Conservation (phyloP, 2,329 filamentous ascomycete species). For the Paecilomyces dactylethromorphus region DNA sequence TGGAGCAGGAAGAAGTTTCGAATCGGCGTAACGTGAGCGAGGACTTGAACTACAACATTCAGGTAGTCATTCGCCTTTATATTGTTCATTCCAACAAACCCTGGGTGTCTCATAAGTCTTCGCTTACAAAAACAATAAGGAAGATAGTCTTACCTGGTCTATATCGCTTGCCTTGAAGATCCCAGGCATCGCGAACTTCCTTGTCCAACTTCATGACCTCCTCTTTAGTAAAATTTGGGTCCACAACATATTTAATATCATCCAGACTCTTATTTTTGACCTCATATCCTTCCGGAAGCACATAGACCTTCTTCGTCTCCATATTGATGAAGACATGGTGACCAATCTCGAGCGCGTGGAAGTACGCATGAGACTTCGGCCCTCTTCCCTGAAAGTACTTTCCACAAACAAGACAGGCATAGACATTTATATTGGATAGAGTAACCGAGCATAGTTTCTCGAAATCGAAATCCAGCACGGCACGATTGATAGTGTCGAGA, state of each 20-base stretch:
- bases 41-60: conserved; percentile 86
- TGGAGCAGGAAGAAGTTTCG: conserved; percentile 90
- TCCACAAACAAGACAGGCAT: conserved; percentile 95
- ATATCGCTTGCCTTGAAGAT: conserved; percentile 77
- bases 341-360: conserved; percentile 87
- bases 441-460: conserved; percentile 97
- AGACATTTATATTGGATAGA: conserved; percentile 96
- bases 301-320: conserved; percentile 48
- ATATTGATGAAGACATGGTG: conserved; percentile 99
- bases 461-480: conserved; percentile 94
- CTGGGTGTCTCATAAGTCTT: conserved; percentile 16
- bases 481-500: conserved; percentile 91
- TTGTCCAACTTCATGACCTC: conserved; percentile 78
- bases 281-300: conserved; percentile 89
- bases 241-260: conserved; percentile 96
- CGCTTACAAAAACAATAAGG: neutral
- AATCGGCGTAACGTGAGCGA: conserved; percentile 82
- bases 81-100: conserved; percentile 98
- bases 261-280: conserved; percentile 90
- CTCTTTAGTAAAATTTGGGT: conserved; percentile 73
- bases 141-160: conserved; percentile 53
- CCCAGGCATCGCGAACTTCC: conserved; percentile 56
- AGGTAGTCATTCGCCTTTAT: conserved; percentile 99
- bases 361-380: conserved; percentile 92
- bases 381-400: conserved; percentile 95